Evolutionary conservation across 2,329 filamentous ascomycete genomes (phyloP), one percentile per base, ranked within the genome.

Genomic region (Ophiocordyceps robertsii): DNA sequence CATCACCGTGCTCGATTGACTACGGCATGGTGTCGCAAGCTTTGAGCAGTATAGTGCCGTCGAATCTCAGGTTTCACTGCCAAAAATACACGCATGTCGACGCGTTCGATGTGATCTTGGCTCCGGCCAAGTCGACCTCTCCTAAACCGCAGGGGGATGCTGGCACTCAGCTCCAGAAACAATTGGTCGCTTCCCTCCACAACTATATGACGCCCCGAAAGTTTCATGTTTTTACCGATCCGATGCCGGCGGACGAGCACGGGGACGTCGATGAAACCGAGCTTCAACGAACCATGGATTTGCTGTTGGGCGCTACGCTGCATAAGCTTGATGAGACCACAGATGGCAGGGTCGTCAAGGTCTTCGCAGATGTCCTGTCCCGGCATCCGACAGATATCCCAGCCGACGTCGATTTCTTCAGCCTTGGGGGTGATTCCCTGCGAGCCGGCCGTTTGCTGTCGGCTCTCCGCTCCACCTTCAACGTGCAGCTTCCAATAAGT

Each of bases 391-490:
- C 55, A 3, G 64, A 70, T 2, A 56, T 74, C 12, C 50, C 57
- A 1, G 46, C 51, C 0, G 53, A 62, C 2, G 65, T 66, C 0
- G 68, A 73, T 50, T 74, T 75, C 50, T 74, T 74, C 49, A 59
- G 61, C 12, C 59, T 73, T 14, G 72, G 72, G 6, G 72, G 73
- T 16, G 71, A 76, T 49, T 74, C 70, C 31, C 60, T 77, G 38
- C 62, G 62, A 17, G 73, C 73, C 29, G 73, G 73, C 2, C 63
- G 63, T 30, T 61, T 77, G 1, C 57, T 74, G 7, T 73, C 72
- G 1, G 56, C 60, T 2, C 59, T 77, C 4, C 65, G 73, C n/a
- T 61, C 60, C 27, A 61, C 69, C 40, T 72, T 75, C 45, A 56
- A 61, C 17, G 57, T 72, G 1, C 62, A 66, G 17, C 56, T 76